Evolutionary conservation across 2,329 filamentous ascomycete genomes (phyloP), one percentile per base, ranked within the genome.

Genomic region (Aureobasidium musti): DNA sequence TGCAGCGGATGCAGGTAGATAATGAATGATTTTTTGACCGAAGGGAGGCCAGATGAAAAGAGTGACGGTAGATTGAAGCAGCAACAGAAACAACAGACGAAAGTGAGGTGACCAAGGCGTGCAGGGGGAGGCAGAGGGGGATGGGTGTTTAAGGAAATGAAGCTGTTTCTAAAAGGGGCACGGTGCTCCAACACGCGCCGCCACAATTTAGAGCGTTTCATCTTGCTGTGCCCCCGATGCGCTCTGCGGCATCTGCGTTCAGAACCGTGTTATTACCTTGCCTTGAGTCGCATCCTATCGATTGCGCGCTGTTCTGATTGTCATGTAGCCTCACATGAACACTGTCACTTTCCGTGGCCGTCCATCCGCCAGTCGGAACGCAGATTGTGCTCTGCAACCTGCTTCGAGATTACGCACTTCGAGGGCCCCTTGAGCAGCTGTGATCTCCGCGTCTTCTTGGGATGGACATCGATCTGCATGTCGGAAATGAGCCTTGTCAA

Each of bases 121-220:
- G 56, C 56, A 60, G 56, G 56, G 56, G 56, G 56, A 60, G 39
- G 8, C 39, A 33, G 39, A 60, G 57, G 43, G 57, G 57, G 39
- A 23, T 35, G 41, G 57, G 57, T 61, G 57, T 61, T 61, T 61
- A 61, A 61, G 41, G 57, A 61, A 61, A 61, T 61, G 57, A 61
- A 61, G 57, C 57, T 61, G 57, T 61, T 61, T 61, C 57, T 37
- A 61, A 61, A 60, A 61, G 57, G 57, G 57, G 57, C 57, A 61
- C 57, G 57, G 57, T 61, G 41, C 57, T 61, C 43, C 28, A 23
- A 28, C 57, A 61, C 28, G 59, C 59, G 59, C 59, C 59, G 45
- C 59, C 59, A 63, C 35, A 53, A 37, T 53, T 54, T 64, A 64
- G 61, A 45, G 26, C 61, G 61, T 64, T 64, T 64, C 61, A 64